A percentile compares a stretch with the other conserved stretches of the same genome.
These are phyloP conservation scores for Stenocarpella maydis DNA, from an alignment of 2,329 filamentous ascomycete species.

Conservation along the genomic window DNA sequence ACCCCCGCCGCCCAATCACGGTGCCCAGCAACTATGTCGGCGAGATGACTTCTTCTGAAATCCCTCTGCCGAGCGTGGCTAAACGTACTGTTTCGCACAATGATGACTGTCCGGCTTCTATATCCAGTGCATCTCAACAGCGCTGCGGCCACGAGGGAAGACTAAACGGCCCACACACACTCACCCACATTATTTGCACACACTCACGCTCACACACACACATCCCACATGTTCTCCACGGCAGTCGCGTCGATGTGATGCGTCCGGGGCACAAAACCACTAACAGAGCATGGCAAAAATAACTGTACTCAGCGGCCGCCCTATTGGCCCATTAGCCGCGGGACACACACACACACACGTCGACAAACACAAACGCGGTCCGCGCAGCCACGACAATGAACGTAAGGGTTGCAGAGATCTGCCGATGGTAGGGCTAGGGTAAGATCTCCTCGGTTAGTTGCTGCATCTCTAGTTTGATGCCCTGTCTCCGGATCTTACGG, in stretches of 20 bases:
- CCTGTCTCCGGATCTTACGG: slow-evolving; percentile 8
- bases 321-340: slow-evolving; percentile 26
- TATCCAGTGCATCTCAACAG: slow-evolving; percentile 12
- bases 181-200: neutral
- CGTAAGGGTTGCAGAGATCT: slow-evolving; percentile 8
- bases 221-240: neutral
- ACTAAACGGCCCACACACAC: slow-evolving; percentile 8
- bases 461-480: slow-evolving; percentile 11
- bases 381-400: neutral
- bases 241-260: slow-evolving; percentile 7
- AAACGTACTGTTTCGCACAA: slow-evolving; percentile 26
- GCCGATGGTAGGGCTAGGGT: slow-evolving; percentile 23
- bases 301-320: slow-evolving; percentile 10
- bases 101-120: slow-evolving; percentile 22
- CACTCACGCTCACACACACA: neutral
- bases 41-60: slow-evolving; percentile 22
- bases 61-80: slow-evolving; percentile 14
- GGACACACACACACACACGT: neutral
- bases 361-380: neutral
- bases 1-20: slow-evolving; percentile 5
- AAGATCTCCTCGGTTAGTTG: neutral
- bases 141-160: slow-evolving; percentile 15
- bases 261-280: neutral
- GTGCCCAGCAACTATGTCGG: slow-evolving; percentile 11
- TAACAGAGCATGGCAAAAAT: slow-evolving; percentile 13